Evolutionary conservation across 2,329 filamentous ascomycete genomes (phyloP).

Genomic region (Diaporthe helianthi): DNA sequence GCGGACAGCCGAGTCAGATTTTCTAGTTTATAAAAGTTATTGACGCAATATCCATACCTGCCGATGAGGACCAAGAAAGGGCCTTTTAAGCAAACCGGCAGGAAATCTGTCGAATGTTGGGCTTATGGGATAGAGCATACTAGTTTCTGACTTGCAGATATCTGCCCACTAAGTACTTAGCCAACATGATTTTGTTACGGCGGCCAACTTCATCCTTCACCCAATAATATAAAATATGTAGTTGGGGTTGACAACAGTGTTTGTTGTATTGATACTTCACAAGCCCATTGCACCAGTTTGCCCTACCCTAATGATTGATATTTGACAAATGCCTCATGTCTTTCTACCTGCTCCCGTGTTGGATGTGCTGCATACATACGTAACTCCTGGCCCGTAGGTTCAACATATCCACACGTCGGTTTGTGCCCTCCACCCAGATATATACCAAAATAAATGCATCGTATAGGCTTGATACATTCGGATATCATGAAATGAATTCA

Average conservation of each 20-base stretch:
- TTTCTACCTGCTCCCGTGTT: not conserved
- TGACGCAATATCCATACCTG: not conserved
- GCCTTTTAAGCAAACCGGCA: not conserved
- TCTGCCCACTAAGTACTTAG: not conserved
- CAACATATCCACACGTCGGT: not conserved
- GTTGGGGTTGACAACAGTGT: too few species aligned
- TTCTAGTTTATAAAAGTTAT: not conserved
- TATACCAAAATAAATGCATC: conserved; percentile 21
- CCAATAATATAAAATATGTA: not conserved
- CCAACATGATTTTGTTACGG: not conserved
- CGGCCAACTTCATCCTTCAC: not conserved
- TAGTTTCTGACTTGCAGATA: not conserved
- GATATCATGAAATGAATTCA: conserved; percentile 33
- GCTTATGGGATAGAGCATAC: not conserved
- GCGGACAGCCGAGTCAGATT: not conserved
- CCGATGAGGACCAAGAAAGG: too few species aligned
- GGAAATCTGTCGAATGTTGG: not conserved
- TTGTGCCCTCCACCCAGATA: conserved; percentile 25
- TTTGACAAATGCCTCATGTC: not conserved
- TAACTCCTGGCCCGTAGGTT: conserved; percentile 8
- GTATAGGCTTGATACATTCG: conserved; percentile 28
- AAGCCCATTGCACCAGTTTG: not conserved
- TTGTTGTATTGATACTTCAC: not conserved
- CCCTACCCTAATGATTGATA: not conserved
- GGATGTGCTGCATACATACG: not conserved